Base-by-base conservation (phyloP, 1,139 yeast species). In the Candida labiduridarum region DNA sequence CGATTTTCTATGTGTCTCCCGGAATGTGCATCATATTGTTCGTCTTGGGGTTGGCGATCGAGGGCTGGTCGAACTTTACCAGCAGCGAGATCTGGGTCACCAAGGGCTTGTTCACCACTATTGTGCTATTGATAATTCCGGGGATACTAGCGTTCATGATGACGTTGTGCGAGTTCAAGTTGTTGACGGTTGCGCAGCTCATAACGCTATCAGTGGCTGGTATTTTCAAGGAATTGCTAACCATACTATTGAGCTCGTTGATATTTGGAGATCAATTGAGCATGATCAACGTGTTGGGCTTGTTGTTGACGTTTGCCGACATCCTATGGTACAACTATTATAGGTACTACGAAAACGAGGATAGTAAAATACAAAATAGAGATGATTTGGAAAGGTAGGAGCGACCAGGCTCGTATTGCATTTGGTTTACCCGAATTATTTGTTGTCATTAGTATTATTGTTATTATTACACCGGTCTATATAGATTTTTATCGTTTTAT, bases 121-220 rank as follows among this genome's bases (percentile, higher is more conserved):
- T 86, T 1, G 52, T 78, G 1, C 69, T 90, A 31, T 70, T 94
- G 61, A 62, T 87, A 11, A 72, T 90, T 41, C 99, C 99, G 0
- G 98, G 99, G 0, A 56, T 88, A 10, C 71, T 89, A 44, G 98
- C 97, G 9, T 91, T 92, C 61, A 79, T 88, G 68, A 88, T 94
- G 95, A 94, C 97, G 0, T 69, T 90, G 35, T 84, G 95, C 59
- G 99, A 94, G 66, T 94, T 89, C 68, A 84, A 88, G 55, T 80
- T 94, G 14, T 75, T 94, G 46, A 85, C 89, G 50, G 82, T 87
- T 46, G 89, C 97, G 0, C 89, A 89, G 51, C 94, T 95, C 12
- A 77, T 91, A 38, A 92, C 99, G 0, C 71, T 94, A 38, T 85
- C 95, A 4, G 83, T 94, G 35, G 96, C 96, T 0, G 99, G 99